Evolutionary conservation across 2,329 filamentous ascomycete species (phyloP).

Genomic region (Pyrenochaeta sp.): DNA sequence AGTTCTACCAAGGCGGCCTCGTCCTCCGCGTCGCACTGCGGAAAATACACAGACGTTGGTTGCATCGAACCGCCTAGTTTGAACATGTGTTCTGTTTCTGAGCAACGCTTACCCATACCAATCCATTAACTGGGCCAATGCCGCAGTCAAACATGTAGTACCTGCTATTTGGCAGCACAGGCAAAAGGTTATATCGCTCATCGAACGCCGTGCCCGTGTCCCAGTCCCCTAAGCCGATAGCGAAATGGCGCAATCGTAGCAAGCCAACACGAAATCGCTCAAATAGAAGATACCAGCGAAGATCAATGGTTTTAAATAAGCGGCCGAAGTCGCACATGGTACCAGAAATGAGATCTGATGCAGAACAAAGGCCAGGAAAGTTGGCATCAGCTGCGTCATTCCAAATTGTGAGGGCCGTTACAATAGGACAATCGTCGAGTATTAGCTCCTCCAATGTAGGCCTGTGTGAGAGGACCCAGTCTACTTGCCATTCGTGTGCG

Average conservation of each 20-base stretch:
- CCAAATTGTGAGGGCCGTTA: slow-evolving; percentile 12
- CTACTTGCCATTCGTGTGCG: slow-evolving; percentile 56
- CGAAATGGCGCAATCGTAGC: slow-evolving; percentile 14
- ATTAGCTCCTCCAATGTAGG: slow-evolving; percentile 52
- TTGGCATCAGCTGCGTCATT: not conserved
- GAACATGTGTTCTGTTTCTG: not conserved
- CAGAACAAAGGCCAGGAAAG: slow-evolving; percentile 4
- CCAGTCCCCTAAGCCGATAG: slow-evolving; percentile 10
- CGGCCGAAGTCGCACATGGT: not conserved
- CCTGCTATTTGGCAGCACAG: not conserved
- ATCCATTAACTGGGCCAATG: slow-evolving; percentile 8
- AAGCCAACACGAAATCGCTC: slow-evolving; percentile 12
- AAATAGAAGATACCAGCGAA: slow-evolving; percentile 21
- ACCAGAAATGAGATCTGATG: not conserved
- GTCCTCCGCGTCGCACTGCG: slow-evolving; percentile 6
- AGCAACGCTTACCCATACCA: not conserved
- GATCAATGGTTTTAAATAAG: slow-evolving; percentile 8
- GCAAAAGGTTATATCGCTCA: slow-evolving; percentile 10
- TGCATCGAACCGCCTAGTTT: not conserved
- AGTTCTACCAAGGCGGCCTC: slow-evolving; percentile 3
- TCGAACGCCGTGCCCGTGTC: slow-evolving; percentile 9
- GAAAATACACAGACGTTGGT: not conserved
- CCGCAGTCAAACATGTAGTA: slow-evolving; percentile 7
- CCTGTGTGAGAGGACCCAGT: slow-evolving; percentile 56
- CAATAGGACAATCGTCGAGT: slow-evolving; percentile 56